Evolutionary conservation across 2,329 filamentous ascomycete genomes (phyloP).

Genomic region (Metarhizium brunneum): DNA sequence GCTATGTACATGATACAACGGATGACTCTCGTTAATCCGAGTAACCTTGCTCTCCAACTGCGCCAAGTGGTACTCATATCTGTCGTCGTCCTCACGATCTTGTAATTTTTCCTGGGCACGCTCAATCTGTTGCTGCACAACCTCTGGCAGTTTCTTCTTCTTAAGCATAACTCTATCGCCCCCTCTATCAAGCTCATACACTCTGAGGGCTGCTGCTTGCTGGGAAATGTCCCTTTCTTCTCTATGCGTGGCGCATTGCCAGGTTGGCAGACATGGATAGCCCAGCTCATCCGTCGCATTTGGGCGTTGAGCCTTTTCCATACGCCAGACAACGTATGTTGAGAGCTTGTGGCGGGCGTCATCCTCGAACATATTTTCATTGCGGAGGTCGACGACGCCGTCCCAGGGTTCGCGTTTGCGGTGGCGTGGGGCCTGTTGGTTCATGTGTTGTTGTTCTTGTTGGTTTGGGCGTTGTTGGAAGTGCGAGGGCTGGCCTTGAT

Average conservation of each 20-base stretch:
- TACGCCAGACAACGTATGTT: conserved; percentile 29
- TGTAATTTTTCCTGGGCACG: conserved; percentile 24
- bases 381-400: conserved; percentile 26
- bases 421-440: conserved; percentile 1
- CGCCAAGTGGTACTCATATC: conserved; percentile 31
- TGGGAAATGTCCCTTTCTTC: conserved; percentile 28
- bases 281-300: conserved; percentile 28
- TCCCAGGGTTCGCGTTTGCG: conserved; percentile 10
- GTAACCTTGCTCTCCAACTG: conserved; percentile 34
- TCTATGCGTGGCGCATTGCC: conserved; percentile 27
- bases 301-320: conserved; percentile 28
- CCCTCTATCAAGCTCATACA: conserved; percentile 26
- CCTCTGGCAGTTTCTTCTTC: conserved; percentile 29
- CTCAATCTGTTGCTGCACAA: conserved; percentile 34
- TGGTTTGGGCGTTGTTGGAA: background rate
- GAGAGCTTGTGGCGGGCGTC: conserved; percentile 31
- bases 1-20: background rate
- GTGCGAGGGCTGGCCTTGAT: background rate
- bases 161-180: conserved; percentile 16
- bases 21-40: conserved; percentile 12
- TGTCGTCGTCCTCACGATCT: conserved; percentile 23
- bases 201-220: conserved; percentile 24
- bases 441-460: background rate
- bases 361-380: conserved; percentile 25
- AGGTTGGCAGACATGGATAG: conserved; percentile 22